Evolutionary conservation across 1,284 basidiomycete genomes (phyloP).

Genomic region (Dichomitus squalens): DNA sequence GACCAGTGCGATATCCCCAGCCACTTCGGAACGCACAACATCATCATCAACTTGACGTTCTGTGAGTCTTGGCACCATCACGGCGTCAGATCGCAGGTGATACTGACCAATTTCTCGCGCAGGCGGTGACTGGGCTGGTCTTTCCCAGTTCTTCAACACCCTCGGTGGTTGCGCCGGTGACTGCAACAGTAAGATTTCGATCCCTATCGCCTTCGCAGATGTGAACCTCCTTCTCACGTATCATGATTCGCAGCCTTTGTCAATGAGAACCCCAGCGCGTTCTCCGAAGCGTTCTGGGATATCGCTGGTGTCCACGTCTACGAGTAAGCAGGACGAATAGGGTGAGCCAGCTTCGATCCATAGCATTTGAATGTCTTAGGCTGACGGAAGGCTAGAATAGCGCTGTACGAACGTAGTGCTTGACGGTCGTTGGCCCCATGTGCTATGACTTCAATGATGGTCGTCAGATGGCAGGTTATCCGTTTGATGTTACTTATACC

Average conservation of each 20-base stretch:
- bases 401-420: constrained; percentile 13
- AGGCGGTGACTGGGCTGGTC: constrained; percentile 61
- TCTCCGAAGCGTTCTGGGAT: constrained; percentile 52
- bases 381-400: constrained; percentile 7
- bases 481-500: background rate
- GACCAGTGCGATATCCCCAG: constrained; percentile 50
- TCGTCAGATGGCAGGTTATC: constrained; percentile 10
- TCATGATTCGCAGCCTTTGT: constrained; percentile 36
- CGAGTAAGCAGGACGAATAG: constrained; percentile 19
- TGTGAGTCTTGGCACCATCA: constrained; percentile 30
- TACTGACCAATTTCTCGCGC: background rate
- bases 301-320: constrained; percentile 38
- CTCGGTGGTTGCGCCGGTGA: constrained; percentile 50
- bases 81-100: background rate
- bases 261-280: constrained; percentile 46
- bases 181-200: constrained; percentile 44
- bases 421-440: background rate
- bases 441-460: background rate
- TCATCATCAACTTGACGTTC: constrained; percentile 59
- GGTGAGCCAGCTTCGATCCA: background rate
- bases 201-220: background rate
- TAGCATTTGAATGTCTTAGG: background rate
- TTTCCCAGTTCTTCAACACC: constrained; percentile 39
- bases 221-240: background rate
- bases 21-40: constrained; percentile 59